Evolutionary conservation across 129 eudicot genomes (phyloP).

Genomic region (Flaveria robusta): DNA sequence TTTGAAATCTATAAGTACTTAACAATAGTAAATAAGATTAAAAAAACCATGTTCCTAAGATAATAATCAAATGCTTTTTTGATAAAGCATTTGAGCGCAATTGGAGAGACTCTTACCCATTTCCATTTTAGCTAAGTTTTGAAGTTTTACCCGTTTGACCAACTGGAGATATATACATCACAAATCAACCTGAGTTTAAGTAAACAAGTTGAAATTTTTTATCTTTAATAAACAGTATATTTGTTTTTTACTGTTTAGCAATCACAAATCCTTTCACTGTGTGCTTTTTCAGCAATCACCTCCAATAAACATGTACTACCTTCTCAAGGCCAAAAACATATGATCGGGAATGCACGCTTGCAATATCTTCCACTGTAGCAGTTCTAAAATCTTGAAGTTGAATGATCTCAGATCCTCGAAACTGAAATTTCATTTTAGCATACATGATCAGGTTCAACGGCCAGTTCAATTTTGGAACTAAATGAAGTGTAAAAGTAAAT

Average conservation of each 20-base stretch:
- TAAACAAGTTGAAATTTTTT: background rate
- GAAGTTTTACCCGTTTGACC: background rate
- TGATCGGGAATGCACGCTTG: conserved; percentile 78
- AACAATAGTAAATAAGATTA: no score
- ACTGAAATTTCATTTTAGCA: background rate
- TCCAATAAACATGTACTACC: conserved; percentile 42
- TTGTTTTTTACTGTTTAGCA: background rate
- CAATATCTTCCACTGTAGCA: conserved; percentile 76
- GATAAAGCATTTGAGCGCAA: background rate
- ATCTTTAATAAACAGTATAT: background rate
- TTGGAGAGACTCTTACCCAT: background rate
- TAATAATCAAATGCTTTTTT: no score
- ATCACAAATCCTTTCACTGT: conserved; percentile 1
- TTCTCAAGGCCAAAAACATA: conserved; percentile 87
- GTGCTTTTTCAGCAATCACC: background rate
- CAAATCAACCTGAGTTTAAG: background rate
- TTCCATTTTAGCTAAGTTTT: background rate
- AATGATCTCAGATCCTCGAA: conserved; percentile 71
- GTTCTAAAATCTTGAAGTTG: conserved; percentile 60
- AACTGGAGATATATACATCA: background rate
- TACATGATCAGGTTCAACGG: background rate
- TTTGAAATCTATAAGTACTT: no score
- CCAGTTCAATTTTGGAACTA: background rate
- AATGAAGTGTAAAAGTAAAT: background rate
- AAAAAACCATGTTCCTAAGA: no score